These are phyloP conservation scores for Ophiocordyceps camponoti-floridani DNA, from an alignment of 2,329 filamentous ascomycete genomes.

Conservation along the genomic window DNA sequence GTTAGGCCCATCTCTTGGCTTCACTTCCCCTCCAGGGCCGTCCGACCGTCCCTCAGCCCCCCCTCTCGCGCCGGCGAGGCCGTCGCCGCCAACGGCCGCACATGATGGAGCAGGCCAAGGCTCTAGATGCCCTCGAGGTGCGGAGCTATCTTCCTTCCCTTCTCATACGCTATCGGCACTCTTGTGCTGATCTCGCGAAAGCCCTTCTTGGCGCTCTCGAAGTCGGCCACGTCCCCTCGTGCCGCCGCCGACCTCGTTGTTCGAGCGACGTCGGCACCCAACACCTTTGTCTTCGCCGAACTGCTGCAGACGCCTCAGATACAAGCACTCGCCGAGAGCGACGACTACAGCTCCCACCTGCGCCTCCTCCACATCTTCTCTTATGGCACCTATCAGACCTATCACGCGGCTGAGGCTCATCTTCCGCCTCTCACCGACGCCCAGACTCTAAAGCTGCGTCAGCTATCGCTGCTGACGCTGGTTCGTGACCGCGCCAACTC, in stretches of 20 bases:
- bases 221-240: conserved; percentile 66
- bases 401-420: conserved; percentile 24
- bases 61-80: conserved; percentile 1
- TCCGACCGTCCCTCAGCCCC: not conserved
- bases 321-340: conserved; percentile 44
- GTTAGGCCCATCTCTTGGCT: not conserved
- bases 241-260: conserved; percentile 73
- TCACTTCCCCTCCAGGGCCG: not conserved
- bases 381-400: conserved; percentile 74
- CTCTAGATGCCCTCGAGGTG: conserved; percentile 46
- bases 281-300: conserved; percentile 87
- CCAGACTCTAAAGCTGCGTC: conserved; percentile 72
- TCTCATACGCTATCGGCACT: not conserved
- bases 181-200: conserved; percentile 19
- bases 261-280: conserved; percentile 74
- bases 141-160: not conserved
- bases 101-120: conserved; percentile 56
- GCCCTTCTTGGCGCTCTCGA: conserved; percentile 81
- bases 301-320: conserved; percentile 70
- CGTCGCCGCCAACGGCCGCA: conserved; percentile 1
- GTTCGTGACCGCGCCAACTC: conserved; percentile 50
- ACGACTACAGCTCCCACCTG: conserved; percentile 46
- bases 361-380: conserved; percentile 75
- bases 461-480: conserved; percentile 75
- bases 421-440: conserved; percentile 56